These are phyloP conservation scores for Gracilariopsis chorda DNA, from an alignment of 23 red algal genomes.

Conservation along the genomic window DNA sequence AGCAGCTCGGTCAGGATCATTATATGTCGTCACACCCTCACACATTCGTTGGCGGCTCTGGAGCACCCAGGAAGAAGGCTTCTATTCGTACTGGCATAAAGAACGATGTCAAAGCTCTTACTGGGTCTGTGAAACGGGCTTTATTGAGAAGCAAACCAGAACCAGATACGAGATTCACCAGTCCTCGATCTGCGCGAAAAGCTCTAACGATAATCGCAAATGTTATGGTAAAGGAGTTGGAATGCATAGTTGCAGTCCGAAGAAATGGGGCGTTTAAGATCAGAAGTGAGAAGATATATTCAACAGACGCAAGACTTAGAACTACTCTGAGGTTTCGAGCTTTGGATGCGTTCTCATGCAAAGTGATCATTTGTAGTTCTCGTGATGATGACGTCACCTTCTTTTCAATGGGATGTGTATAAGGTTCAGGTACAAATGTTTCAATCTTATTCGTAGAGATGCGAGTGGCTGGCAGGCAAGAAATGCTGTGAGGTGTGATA, in stretches of 20 bases:
- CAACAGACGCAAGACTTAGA: background rate
- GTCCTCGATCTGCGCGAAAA: conserved; percentile 13
- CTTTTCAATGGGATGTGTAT: conserved; percentile 45
- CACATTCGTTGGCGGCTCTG: background rate
- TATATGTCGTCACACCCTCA: background rate
- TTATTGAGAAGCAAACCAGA: conserved; percentile 8
- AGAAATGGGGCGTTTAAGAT: background rate
- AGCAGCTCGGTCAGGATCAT: background rate
- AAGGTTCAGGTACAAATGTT: background rate
- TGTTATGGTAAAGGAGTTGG: conserved; percentile 3
- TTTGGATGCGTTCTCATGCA: conserved; percentile 14
- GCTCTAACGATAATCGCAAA: background rate
- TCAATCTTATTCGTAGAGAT: conserved; percentile 50
- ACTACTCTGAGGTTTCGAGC: background rate
- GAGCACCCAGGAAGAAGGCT: background rate
- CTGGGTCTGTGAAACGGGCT: background rate
- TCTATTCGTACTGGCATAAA: background rate
- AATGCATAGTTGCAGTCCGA: background rate
- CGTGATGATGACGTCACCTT: conserved; percentile 24
- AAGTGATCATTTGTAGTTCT: conserved; percentile 10
- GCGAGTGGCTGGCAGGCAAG: conserved; percentile 25
- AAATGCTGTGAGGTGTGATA: conserved; percentile 54
- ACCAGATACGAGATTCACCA: conserved; percentile 15
- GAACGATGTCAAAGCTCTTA: background rate
- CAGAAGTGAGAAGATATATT: conserved; percentile 8